Evolutionary conservation across 306 rosid species (phyloP), one percentile per base, ranked within the genome.

Genomic region (Citrullus amarus): DNA sequence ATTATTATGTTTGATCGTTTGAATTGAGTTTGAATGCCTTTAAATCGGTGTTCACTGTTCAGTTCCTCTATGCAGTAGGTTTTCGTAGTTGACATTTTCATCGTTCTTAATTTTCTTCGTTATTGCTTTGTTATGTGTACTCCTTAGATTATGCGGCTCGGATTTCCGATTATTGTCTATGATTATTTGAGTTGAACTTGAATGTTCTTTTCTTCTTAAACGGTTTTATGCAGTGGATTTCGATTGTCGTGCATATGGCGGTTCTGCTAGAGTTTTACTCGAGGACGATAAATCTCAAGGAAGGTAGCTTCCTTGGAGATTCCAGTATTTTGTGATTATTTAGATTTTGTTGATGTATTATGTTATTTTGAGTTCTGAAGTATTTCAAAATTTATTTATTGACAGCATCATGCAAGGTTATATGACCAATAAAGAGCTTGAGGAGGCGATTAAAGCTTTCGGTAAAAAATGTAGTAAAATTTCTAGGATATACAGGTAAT

Each of bases 401-500:
- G 75, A 79, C 81, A 89, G 87, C 78, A 80, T 86, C 36, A 80
- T 83, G 51, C 78, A 79, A 79, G 98, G 92, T 71, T 95, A 92
- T 84, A 89, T 92, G 99, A 89, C 87, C 61, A 95, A 91, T 86
- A 57, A 81, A 58, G 96, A 92, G 36, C 99, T 95, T 79, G 97
- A 89, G 83, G 80, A 71, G 73, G 90, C 91, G 58, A 75, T 95
- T 38, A 84, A 85, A 84, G 86, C 84, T 30, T 89, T 92, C 25
- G 90, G 89, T 67, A 78, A 65, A 84, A 88, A 91, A 86, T 91
- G 97, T 79, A 87, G 90, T 70, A 90, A 84, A 82, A 95, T 92
- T 87, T 89, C 97, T 82, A 88, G 92, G 83, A 88, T 95, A 71
- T 95, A 95, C 88, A 95, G 97, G 99, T 94, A 87, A 89, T 86